Evolutionary conservation across 1,139 yeast genomes (phyloP).

Genomic region (Taiozyma sp.): DNA sequence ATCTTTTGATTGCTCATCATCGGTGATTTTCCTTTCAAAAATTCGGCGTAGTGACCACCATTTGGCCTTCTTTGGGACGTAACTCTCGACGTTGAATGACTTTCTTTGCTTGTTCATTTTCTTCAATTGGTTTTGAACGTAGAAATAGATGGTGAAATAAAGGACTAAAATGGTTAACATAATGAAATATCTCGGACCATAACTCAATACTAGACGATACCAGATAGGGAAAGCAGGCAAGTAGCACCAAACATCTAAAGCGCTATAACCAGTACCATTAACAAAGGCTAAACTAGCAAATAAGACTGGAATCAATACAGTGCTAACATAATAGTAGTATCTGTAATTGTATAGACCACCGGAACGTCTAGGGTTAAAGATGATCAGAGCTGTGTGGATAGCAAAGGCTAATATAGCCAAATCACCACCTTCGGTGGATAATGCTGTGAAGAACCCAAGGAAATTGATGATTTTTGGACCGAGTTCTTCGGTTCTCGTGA

Average conservation of each 20-base stretch:
- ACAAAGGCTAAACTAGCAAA: conserved; percentile 76
- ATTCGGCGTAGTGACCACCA: conserved; percentile 6
- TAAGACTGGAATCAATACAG: conserved; percentile 58
- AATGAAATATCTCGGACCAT: conserved; percentile 78
- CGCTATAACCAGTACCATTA: conserved; percentile 46
- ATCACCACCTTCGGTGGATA: conserved; percentile 85
- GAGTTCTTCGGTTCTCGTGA: conserved; percentile 42
- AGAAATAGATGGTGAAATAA: conserved; percentile 68
- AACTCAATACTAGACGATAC: conserved; percentile 71
- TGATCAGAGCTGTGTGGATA: conserved; percentile 71
- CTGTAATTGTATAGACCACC: conserved; percentile 73
- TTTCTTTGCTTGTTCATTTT: conserved; percentile 36
- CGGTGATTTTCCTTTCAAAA: neutral
- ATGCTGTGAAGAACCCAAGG: conserved; percentile 82
- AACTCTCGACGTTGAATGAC: neutral
- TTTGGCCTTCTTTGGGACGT: conserved; percentile 2
- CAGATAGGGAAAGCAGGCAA: conserved; percentile 70
- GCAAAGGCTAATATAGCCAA: conserved; percentile 82
- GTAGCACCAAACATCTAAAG: conserved; percentile 78
- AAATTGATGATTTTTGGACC: conserved; percentile 60
- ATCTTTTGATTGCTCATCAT: conserved; percentile 9
- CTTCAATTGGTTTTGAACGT: conserved; percentile 61
- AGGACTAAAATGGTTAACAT: conserved; percentile 58
- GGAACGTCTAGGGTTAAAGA: conserved; percentile 58
- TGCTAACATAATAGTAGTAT: conserved; percentile 51